phyloP scores from a whole-genome alignment of 805 yeast species.

The Yamadazyma endophytica region DNA sequence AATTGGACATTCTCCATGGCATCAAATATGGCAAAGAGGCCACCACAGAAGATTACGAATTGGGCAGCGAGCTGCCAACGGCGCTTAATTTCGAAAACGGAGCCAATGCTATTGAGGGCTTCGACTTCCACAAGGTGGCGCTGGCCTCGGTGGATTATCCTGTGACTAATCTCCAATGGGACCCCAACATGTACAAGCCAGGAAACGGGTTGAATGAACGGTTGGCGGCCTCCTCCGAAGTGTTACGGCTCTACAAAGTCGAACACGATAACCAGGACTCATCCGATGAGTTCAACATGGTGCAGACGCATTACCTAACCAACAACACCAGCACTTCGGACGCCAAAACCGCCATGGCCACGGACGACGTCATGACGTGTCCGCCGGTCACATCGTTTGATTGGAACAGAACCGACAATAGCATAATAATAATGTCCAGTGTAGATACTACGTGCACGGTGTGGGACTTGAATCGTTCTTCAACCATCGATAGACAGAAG shows the following conservation, averaged over 20 bases:
- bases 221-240: constrained; percentile 69
- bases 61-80: constrained; percentile 9
- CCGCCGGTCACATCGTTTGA: constrained; percentile 95
- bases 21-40: constrained; percentile 21
- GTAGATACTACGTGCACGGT: constrained; percentile 96
- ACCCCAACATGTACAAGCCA: constrained; percentile 41
- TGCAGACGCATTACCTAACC: constrained; percentile 38
- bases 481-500: constrained; percentile 3
- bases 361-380: constrained; percentile 43
- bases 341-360: constrained; percentile 7
- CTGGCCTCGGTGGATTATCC: constrained; percentile 63
- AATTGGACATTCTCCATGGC: constrained; percentile 47
- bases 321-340: constrained; percentile 27
- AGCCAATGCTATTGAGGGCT: constrained; percentile 19
- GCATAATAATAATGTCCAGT: constrained; percentile 73
- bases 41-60: constrained; percentile 15
- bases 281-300: constrained; percentile 32
- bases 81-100: constrained; percentile 4
- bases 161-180: constrained; percentile 72
- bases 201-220: constrained; percentile 28
- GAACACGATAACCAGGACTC: constrained; percentile 43
- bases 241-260: constrained; percentile 59
- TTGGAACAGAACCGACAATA: constrained; percentile 77
- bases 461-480: constrained; percentile 67
- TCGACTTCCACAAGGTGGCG: constrained; percentile 44